Base-by-base conservation (phyloP, 1,139 yeast genomes). In the Casaregolazyma lundiana region DNA sequence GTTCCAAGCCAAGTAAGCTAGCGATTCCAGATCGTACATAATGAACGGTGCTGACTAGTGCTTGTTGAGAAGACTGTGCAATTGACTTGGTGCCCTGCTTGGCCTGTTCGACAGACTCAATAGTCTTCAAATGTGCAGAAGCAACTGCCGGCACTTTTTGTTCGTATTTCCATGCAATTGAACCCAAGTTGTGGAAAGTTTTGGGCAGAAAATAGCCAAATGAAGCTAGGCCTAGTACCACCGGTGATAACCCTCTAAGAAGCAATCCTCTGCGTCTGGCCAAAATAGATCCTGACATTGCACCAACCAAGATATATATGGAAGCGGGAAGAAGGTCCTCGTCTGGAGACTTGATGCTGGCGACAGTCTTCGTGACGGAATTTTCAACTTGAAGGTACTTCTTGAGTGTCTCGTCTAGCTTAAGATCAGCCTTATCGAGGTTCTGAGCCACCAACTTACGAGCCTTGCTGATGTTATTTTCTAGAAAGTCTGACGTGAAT, bases 281-380 rank as follows among this genome's bases (percentile, higher is more conserved):
- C 44, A 85, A 63, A 43, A 92, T 81, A 22, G 87, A 78, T 45
- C 97, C 97, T 3, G 94, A 71, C 57, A 90, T 75, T 2, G 81
- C 75, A n/a, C 90, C 92, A 37, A 89, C 78, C 9, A 79, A 61
- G 21, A 87, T 73, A 60, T 86, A 89, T 21, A 87, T 68, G 4
- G 83, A 68, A 50, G 87, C 88, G 8, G 97, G 95, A 41, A 85
- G 70, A 45, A 90, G 67, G 50, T 81, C 86, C 65, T 89, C 97
- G 44, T 76, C 70, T 54, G 75, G 80, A 55, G 80, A 77, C 64
- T 85, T 92, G 55, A 92, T 72, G 17, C 73, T 73, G 22, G 92
- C 77, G 15, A 89, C 68, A 1, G 95, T 83, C 26, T 73, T 63
- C 6, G 89, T 78, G 43, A 88, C 79, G 50, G 74, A 69, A 59